Base-by-base conservation (phyloP, 352 stramenopile species). In the Aphanomyces euteiches region DNA sequence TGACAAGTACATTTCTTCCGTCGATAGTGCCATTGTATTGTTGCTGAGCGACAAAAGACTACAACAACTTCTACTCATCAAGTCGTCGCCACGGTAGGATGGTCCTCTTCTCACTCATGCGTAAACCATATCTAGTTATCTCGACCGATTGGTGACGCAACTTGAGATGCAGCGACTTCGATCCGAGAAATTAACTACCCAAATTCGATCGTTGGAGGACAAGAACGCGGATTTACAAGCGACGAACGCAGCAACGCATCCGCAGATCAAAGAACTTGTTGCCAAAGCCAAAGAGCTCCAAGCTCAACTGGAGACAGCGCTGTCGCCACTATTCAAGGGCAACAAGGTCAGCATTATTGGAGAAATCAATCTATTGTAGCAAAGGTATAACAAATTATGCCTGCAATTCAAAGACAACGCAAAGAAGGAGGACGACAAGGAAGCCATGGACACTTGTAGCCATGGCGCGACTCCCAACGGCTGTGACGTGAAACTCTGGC, bases 301-400 rank as follows among this genome's bases (percentile, higher is more conserved):
- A 77, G 78, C 50, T 12, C 57, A 91, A 82, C 56, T 93, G 56
- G 84, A 93, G 74, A 72, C 56, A 41, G 77, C 76, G 10, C 57
- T 93, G 57, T 83, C 84, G 3, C 43, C 77, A 19, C 66, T 93
- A 19, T 93, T 92, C 67, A 90, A 89, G 73, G 85, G 85, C 6
- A 85, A 88, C 77, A 85, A 83, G 56, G 82, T 93, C 36, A 90
- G 90, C 74, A 89, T 93, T 66, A 76, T 91, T n/a, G 85, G 85
- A 34, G 85, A 90, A 34, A 76, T 93, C 47, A 28, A 28, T 28
- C 28, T 28, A 28, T 28, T 28, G 28, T 28, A 28, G 28, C 28
- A 28, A 28, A 28, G 0, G 28, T 28, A 28, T 28, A 28, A 28
- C 28, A 28, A 28, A 28, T 28, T 28, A 28, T 28, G 0, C 28